Conservation (phyloP, 2,329 filamentous ascomycete genomes). For the Penicillium sp. region DNA sequence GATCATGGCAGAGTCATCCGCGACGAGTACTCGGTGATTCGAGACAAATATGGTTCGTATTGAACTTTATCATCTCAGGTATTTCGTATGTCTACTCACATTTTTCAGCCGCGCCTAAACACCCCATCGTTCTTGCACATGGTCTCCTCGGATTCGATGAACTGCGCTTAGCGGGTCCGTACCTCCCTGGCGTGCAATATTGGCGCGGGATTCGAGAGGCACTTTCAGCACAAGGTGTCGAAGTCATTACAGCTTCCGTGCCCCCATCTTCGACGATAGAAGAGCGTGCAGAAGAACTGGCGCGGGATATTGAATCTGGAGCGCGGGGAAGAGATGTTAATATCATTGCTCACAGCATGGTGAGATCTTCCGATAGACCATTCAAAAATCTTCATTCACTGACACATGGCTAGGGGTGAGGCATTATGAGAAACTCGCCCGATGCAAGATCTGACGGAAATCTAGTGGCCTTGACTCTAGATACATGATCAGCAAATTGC, state of each 20-base stretch:
- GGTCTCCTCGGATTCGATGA: constrained; percentile 67
- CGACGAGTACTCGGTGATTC: constrained; percentile 61
- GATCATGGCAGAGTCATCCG: constrained; percentile 54
- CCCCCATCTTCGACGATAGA: constrained; percentile 61
- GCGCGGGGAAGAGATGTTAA: constrained; percentile 60
- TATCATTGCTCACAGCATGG: constrained; percentile 61
- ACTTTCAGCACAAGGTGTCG: constrained; percentile 53
- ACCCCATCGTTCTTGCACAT: constrained; percentile 63
- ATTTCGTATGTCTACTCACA: neutral
- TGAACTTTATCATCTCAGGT: neutral
- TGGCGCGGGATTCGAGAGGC: constrained; percentile 64
- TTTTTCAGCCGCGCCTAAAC: constrained; percentile 44
- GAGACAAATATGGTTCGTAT: constrained; percentile 54
- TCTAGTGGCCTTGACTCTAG: constrained; percentile 60
- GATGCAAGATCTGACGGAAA: constrained; percentile 9
- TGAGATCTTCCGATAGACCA: constrained; percentile 19
- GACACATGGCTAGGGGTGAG: constrained; percentile 33
- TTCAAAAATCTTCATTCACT: neutral
- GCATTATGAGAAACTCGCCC: constrained; percentile 4
- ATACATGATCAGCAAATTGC: constrained; percentile 61
- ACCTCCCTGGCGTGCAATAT: constrained; percentile 59
- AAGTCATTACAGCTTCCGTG: constrained; percentile 61
- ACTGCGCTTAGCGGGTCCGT: constrained; percentile 53
- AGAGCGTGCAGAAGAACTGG: constrained; percentile 53
- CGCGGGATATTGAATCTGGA: constrained; percentile 51